Conservation (phyloP, 805 yeast species). For the Starmerella stigmatis region DNA sequence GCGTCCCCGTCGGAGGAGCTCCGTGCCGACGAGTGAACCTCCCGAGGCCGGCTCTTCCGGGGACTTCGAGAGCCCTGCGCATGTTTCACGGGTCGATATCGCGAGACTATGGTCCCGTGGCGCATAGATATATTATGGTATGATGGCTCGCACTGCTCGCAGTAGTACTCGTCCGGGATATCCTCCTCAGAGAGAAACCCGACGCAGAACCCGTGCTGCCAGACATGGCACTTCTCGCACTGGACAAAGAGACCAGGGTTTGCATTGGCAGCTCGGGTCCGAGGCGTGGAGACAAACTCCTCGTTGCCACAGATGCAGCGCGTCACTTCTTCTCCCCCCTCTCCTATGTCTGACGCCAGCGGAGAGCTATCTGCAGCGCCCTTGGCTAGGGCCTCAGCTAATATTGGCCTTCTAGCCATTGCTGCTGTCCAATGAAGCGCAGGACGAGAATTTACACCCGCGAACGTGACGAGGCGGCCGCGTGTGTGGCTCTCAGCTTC, state of each 20-base stretch:
- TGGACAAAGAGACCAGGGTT: conserved; percentile 93
- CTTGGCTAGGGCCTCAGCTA: conserved; percentile 1
- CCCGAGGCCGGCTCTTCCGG: conserved; percentile 1
- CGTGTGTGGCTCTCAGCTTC: conserved; percentile 4
- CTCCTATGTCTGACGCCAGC: conserved; percentile 13
- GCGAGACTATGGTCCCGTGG: conserved; percentile 14
- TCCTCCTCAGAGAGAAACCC: conserved; percentile 64
- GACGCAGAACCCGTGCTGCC: conserved; percentile 98
- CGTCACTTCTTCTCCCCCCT: conserved; percentile 39
- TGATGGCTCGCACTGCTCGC: conserved; percentile 84
- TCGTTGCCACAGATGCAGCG: conserved; percentile 47
- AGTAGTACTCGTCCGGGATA: conserved; percentile 90
- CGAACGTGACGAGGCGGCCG: not conserved
- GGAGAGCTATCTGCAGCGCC: not conserved
- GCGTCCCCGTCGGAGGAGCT: not conserved
- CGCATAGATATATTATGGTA: conserved; percentile 39
- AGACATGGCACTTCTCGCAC: conserved; percentile 86
- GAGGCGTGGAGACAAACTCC: conserved; percentile 33
- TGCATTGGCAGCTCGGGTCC: conserved; percentile 39
- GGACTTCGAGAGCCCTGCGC: not conserved
- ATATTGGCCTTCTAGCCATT: conserved; percentile 13
- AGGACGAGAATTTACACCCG: not conserved
- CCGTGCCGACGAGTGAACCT: not conserved
- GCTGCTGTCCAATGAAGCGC: not conserved
- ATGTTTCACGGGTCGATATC: conserved; percentile 12